These are phyloP conservation scores for Diddensiella santjacobensis DNA, from an alignment of 805 yeast species.

Conservation along the genomic window DNA sequence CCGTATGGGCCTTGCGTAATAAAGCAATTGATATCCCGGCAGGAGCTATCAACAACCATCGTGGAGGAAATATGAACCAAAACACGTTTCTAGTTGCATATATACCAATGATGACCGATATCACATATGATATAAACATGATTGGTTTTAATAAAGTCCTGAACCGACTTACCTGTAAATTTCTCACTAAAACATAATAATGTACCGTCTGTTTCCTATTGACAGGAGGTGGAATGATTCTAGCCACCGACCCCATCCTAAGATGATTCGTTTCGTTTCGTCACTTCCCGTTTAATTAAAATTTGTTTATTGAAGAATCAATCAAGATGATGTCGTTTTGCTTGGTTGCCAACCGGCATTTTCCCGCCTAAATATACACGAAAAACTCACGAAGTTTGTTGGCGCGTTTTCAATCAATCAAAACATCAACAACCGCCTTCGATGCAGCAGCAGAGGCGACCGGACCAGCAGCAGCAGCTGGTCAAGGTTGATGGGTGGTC, in stretches of 20 bases:
- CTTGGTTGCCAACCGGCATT: too few relatives aligned
- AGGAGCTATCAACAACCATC: slow-evolving; percentile 10
- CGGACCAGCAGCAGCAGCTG: too few relatives aligned
- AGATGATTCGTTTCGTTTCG: too few relatives aligned
- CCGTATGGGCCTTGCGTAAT: slow-evolving; percentile 18
- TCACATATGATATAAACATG: neutral
- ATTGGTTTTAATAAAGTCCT: slow-evolving; percentile 3
- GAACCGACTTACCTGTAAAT: slow-evolving; percentile 8
- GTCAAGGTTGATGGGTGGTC: too few relatives aligned
- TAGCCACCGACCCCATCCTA: slow-evolving; percentile 15
- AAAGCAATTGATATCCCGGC: slow-evolving; percentile 13
- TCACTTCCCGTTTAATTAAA: too few relatives aligned
- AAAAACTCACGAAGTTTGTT: too few relatives aligned
- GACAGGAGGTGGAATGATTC: slow-evolving; percentile 14
- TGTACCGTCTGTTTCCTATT: slow-evolving; percentile 8
- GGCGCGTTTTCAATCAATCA: too few relatives aligned
- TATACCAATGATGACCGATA: slow-evolving; percentile 4
- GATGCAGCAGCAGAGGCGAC: too few relatives aligned
- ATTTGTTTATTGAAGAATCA: too few relatives aligned
- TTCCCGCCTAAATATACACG: too few relatives aligned
- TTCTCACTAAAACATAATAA: slow-evolving; percentile 7
- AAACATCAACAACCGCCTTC: too few relatives aligned
- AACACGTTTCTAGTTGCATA: slow-evolving; percentile 15
- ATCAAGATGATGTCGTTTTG: too few relatives aligned
- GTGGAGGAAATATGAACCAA: slow-evolving; percentile 18